Conservation (phyloP, 2,329 filamentous ascomycete genomes). For the Pezicula radicicola region DNA sequence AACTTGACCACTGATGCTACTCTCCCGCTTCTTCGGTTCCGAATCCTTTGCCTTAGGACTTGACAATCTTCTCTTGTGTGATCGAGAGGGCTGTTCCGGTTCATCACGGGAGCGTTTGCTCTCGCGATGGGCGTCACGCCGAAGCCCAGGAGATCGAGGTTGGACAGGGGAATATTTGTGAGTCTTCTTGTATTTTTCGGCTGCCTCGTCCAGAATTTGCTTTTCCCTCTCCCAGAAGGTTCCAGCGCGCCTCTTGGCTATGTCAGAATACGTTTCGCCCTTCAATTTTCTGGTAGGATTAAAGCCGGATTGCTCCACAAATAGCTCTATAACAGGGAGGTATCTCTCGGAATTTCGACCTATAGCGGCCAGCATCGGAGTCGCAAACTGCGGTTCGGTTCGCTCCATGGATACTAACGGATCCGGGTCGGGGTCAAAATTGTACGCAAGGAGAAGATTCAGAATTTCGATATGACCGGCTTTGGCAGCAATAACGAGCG, state of each 20-base stretch:
- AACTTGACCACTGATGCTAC: neutral
- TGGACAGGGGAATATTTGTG: constrained; percentile 44
- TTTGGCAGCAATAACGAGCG: constrained; percentile 85
- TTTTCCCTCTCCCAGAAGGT: constrained; percentile 90
- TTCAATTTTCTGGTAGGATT: constrained; percentile 75
- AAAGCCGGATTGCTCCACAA: constrained; percentile 74
- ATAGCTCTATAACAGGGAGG: constrained; percentile 76
- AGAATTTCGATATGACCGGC: constrained; percentile 72
- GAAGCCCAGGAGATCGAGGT: constrained; percentile 45
- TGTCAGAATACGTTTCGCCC: constrained; percentile 81
- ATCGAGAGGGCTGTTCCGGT: constrained; percentile 18
- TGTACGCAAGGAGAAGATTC: constrained; percentile 41
- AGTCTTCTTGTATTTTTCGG: constrained; percentile 58
- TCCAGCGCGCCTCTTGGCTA: constrained; percentile 78
- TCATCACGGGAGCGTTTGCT: constrained; percentile 16
- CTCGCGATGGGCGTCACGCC: constrained; percentile 30
- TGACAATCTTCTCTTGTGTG: constrained; percentile 21
- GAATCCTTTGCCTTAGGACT: constrained; percentile 18
- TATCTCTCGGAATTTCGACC: constrained; percentile 74
- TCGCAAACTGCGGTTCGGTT: constrained; percentile 65
- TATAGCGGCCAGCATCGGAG: constrained; percentile 91
- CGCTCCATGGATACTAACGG: constrained; percentile 48
- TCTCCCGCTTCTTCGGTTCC: constrained; percentile 14
- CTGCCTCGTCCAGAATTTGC: constrained; percentile 73
- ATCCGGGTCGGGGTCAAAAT: constrained; percentile 65